Base-by-base conservation (phyloP, 306 rosid species). In the Cicer chorassanicum region DNA sequence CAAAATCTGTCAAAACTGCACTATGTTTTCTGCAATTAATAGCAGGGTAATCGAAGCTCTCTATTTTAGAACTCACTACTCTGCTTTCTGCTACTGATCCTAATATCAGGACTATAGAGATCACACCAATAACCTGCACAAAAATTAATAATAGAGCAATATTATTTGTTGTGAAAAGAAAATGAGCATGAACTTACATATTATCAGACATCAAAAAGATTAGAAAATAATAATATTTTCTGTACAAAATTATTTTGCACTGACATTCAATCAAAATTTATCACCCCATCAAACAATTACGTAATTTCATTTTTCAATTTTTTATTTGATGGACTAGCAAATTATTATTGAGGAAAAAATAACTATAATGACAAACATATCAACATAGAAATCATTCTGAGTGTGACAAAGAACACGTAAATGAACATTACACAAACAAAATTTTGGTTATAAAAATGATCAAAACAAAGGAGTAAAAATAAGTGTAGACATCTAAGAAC, bases 1-100 rank as follows among this genome's bases (percentile, higher is more conserved):
- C 97, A 40, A 87, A 92, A 48, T 87, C 89, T 0, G 88, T 87
- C 80, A 92, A 16, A 48, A 72, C 4, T 13, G 96, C 91, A 54
- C 71, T 80, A 76, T 92, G 93, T 16, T 85, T 84, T 46, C 98
- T 43, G 62, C 96, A 90, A 62, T 11, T 85, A 0, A 89, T 69
- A 1, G 86, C 87, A 2, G 62, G 19, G 56, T 79, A 80, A 3
- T 53, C 65, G 1, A 87, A 41, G 0, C 11, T 1, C 1, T 36
- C 34, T 24, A 24, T 6, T 9, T 3, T 44, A 50, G 1, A n/a
- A 9, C 2, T 2, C 0, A 6, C 41, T 10, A 2, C 36, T 61
- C 61, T 45, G 65, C 84, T 53, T 24, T 84, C 88, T 18, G 67
- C 80, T 50, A 56, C 56, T 15, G 70, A 71, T 65, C 79, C 86